phyloP scores from a whole-genome alignment of 2,329 filamentous ascomycete species.

The Trichoderma afroharzianum region DNA sequence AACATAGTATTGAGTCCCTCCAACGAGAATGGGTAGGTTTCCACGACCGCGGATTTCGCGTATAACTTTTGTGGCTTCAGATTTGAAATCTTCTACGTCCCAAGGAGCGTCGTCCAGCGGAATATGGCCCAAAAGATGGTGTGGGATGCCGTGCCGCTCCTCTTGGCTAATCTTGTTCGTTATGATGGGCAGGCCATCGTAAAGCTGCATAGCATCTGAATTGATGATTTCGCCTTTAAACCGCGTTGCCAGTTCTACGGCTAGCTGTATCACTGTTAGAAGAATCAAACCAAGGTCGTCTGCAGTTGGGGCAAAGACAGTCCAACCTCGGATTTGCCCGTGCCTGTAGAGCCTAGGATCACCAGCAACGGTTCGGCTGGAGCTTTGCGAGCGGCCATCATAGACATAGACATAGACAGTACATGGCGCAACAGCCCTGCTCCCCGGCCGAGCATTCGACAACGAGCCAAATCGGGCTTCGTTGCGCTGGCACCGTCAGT shows the following conservation, averaged over 20 bases:
- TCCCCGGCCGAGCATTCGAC: constrained; percentile 28
- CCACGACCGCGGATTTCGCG: constrained; percentile 73
- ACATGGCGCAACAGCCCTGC: constrained; percentile 31
- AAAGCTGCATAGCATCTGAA: constrained; percentile 97
- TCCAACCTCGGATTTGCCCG: constrained; percentile 83
- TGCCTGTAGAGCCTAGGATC: constrained; percentile 85
- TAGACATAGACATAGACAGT: constrained; percentile 19
- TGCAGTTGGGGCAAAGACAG: background rate
- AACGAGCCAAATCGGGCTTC: constrained; percentile 16
- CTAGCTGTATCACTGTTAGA: constrained; percentile 58
- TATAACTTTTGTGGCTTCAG: constrained; percentile 65
- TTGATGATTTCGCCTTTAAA: constrained; percentile 96
- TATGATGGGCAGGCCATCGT: constrained; percentile 84
- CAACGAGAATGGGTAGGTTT: constrained; percentile 83
- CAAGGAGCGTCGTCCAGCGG: constrained; percentile 73
- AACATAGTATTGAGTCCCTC: constrained; percentile 93
- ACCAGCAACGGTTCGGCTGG: constrained; percentile 65
- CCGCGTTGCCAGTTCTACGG: constrained; percentile 76
- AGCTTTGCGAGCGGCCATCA: constrained; percentile 37
- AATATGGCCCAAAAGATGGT: constrained; percentile 83
- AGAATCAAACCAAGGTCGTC: background rate
- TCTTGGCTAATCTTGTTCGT: constrained; percentile 83
- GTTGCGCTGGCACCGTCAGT: background rate
- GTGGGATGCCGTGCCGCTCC: constrained; percentile 76
- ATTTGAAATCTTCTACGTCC: constrained; percentile 75